Evolutionary conservation across 345 rosid genomes (phyloP).

Genomic region (Salix udensis): DNA sequence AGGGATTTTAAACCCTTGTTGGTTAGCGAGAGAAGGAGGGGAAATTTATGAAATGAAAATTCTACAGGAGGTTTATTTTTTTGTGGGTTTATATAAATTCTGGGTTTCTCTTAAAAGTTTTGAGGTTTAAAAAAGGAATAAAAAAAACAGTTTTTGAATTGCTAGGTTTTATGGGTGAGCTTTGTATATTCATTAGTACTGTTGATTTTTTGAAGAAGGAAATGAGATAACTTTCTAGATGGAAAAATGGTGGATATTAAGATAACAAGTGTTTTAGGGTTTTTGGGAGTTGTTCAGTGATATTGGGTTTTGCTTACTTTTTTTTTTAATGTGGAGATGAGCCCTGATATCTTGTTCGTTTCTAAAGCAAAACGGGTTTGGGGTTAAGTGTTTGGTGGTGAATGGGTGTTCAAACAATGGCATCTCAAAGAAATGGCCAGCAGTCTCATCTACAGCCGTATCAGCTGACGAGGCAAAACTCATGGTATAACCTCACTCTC

Average conservation of each 20-base stretch:
- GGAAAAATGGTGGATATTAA: neutral
- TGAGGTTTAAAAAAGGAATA: neutral
- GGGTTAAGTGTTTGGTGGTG: slow-evolving; percentile 12
- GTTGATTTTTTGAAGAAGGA: neutral
- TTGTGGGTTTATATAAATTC: neutral
- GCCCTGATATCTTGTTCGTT: neutral
- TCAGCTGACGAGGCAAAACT: slow-evolving; percentile 38
- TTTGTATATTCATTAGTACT: neutral
- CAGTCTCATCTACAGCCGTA: slow-evolving; percentile 33
- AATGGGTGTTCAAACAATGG: slow-evolving; percentile 65
- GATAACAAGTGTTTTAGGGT: neutral
- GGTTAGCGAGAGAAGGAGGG: neutral
- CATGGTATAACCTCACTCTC: slow-evolving; percentile 47
- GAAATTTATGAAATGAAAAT: neutral
- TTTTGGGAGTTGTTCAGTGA: neutral
- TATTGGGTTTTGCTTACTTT: neutral
- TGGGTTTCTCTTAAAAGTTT: neutral
- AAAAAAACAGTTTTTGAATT: neutral
- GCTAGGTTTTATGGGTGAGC: neutral
- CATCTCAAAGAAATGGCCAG: slow-evolving; percentile 46
- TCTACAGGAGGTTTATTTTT: neutral
- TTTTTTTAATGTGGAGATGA: neutral
- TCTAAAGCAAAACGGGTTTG: neutral
- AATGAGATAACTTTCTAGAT: neutral
- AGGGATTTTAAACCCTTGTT: neutral